Evolutionary conservation across 345 rosid species (phyloP), one percentile per base, ranked within the genome.

Genomic region (Mallotus nudiflorus): DNA sequence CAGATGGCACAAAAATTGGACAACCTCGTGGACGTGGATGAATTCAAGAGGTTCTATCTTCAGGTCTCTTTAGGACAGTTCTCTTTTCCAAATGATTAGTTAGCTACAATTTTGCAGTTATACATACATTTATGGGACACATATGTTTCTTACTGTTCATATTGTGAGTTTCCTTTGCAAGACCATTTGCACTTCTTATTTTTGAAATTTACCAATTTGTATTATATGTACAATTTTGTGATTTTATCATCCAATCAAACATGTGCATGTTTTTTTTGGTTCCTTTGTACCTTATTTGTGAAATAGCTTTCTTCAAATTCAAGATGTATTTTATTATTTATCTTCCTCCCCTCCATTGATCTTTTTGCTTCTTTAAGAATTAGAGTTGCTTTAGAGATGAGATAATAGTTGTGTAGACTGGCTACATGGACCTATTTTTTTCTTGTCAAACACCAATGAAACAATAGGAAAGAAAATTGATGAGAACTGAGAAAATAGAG

Each of bases 1-100:
- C 98, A 90, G 76, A 95, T 95, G 99, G 99, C 98, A 29, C 99
- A 95, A 70, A 85, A 86, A 82, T 69, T 95, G 66, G 99, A 95
- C 78, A 95, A 85, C 76, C 97, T 95, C 77, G 91, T 83, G 75
- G 88, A 77, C 68, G 81, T 72, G 10, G 97, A 89, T 72, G 99
- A 92, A 72, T 86, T 78, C 87, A 95, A 95, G 91, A 90, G 92
- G 73, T 95, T 95, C 76, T 95, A 92, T 80, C 97, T 95, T 78
- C 99, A 95, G 99, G 99, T 95, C 69, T 80, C 69, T 76, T 67
- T 78, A 69, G 59, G 37, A 51, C 2, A 60, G 53, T 67, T 81
- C 29, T 42, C 50, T 69, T n/a, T 45, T 67, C 62, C 29, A 59
- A 60, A 78, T 76, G 57, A 39, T 69, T 22, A 55, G 66, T 72